Conservation (phyloP, 345 rosid genomes). For the Euphorbia tirucalli region DNA sequence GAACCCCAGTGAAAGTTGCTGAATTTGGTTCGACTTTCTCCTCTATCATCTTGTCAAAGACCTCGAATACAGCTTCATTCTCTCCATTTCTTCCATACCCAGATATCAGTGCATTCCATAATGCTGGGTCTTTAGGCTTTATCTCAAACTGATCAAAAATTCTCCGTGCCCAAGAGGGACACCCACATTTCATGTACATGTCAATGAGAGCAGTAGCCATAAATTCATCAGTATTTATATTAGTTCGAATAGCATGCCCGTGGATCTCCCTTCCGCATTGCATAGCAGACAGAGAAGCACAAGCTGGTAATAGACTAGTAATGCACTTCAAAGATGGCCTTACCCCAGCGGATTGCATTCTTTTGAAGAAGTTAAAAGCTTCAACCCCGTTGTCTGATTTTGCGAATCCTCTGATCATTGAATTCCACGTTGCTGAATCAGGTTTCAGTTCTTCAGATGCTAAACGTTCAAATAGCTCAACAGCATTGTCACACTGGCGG, state of each 20-base stretch:
- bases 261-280: constrained; percentile 59
- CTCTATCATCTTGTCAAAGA: constrained; percentile 46
- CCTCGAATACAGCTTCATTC: constrained; percentile 40
- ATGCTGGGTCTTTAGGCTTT: constrained; percentile 57
- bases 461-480: constrained; percentile 45
- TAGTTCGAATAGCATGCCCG: constrained; percentile 43
- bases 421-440: constrained; percentile 70
- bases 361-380: constrained; percentile 51
- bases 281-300: constrained; percentile 46
- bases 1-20: constrained; percentile 45
- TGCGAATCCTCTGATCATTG: constrained; percentile 59
- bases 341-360: constrained; percentile 42
- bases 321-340: constrained; percentile 50
- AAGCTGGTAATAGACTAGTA: constrained; percentile 62
- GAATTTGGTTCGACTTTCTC: constrained; percentile 49
- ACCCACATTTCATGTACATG: constrained; percentile 67
- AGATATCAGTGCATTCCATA: constrained; percentile 75
- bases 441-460: constrained; percentile 48
- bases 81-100: constrained; percentile 74
- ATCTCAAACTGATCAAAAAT: constrained; percentile 42
- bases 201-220: constrained; percentile 50
- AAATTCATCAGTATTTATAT: constrained; percentile 36
- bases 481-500: constrained; percentile 42
- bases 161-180: constrained; percentile 37
- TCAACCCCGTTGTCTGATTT: constrained; percentile 45